Conservation (phyloP, 2,329 filamentous ascomycete species). For the Alternaria gansuensis region DNA sequence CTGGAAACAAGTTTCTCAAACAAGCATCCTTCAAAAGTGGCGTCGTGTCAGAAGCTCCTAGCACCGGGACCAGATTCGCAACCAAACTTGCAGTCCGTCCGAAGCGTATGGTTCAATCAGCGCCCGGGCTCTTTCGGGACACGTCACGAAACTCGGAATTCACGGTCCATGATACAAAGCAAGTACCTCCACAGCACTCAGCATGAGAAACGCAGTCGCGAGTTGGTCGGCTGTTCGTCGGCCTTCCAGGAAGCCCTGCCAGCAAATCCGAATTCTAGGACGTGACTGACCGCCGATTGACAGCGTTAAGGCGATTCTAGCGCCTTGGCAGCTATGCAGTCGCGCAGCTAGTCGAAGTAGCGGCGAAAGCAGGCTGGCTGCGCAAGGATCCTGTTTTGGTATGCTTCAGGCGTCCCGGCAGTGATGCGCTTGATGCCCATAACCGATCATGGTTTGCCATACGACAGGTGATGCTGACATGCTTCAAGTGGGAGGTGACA, state of each 20-base stretch:
- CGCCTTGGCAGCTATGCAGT: slow-evolving; percentile 2
- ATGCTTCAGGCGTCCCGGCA: neutral
- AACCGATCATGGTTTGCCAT: neutral
- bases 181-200: neutral
- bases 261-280: neutral
- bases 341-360: neutral
- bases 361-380: slow-evolving; percentile 1
- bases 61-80: slow-evolving; percentile 2
- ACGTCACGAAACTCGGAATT: neutral
- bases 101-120: neutral
- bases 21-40: neutral
- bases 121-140: neutral
- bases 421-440: neutral
- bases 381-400: slow-evolving; percentile 6
- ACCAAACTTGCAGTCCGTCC: neutral
- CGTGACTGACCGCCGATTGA: slow-evolving; percentile 4
- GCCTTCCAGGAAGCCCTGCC: neutral
- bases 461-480: neutral
- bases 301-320: neutral
- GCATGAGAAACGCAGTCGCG: neutral
- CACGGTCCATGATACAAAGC: neutral
- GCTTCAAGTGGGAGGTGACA: neutral
- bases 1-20: neutral
- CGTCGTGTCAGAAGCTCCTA: slow-evolving; percentile 1
- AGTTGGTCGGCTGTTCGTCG: neutral